Percentiles rank a stretch among this genome's conserved stretches.
These are phyloP conservation scores for Penicillium italicum DNA, from an alignment of 2,329 filamentous ascomycete genomes.

Conservation along the genomic window DNA sequence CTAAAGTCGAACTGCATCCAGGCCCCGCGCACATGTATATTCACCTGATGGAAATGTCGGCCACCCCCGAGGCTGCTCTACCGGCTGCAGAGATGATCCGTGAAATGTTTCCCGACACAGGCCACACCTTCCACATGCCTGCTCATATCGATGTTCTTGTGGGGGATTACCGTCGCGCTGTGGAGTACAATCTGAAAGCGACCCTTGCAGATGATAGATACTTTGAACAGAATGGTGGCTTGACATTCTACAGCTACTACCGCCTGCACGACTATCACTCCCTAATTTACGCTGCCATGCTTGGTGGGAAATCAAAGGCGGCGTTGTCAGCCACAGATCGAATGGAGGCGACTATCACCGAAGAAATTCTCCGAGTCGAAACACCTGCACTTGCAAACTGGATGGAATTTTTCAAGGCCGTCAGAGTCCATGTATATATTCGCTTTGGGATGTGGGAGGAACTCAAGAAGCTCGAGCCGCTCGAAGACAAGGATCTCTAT, in stretches of 20 bases:
- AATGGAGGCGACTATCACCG: constrained; percentile 61
- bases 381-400: constrained; percentile 74
- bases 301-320: constrained; percentile 60
- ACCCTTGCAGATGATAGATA: constrained; percentile 66
- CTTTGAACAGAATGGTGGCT: constrained; percentile 53
- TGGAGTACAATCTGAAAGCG: constrained; percentile 63
- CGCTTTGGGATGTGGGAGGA: constrained; percentile 71
- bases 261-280: constrained; percentile 71
- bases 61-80: constrained; percentile 59
- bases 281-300: constrained; percentile 71
- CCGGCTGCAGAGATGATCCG: constrained; percentile 60
- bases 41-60: constrained; percentile 73
- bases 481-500: constrained; percentile 59
- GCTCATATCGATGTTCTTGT: constrained; percentile 69
- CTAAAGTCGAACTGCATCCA: constrained; percentile 55
- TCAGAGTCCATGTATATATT: constrained; percentile 65
- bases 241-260: constrained; percentile 72
- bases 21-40: constrained; percentile 72
- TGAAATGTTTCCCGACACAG: constrained; percentile 62
- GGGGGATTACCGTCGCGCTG: constrained; percentile 66
- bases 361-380: constrained; percentile 59
- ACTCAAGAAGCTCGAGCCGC: constrained; percentile 55
- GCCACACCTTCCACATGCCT: constrained; percentile 72
- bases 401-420: constrained; percentile 66
- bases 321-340: constrained; percentile 57